Evolutionary conservation across 371 early-diverging fungal species (phyloP).

Genomic region (Chytridiales sp.): DNA sequence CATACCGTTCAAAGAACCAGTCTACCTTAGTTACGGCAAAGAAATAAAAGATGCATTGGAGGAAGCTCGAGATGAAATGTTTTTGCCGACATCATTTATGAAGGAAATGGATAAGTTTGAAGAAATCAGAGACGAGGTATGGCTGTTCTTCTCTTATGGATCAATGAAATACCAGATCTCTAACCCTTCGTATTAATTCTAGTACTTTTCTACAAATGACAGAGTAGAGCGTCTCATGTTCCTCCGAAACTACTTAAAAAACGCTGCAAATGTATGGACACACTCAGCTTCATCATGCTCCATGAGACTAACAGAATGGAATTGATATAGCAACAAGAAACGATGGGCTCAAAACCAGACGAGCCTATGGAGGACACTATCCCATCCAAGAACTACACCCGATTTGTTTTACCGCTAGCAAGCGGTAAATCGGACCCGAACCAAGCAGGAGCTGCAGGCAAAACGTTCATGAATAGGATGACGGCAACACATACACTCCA

Average conservation of each 20-base stretch:
- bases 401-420: conserved; percentile 11
- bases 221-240: conserved; percentile 30
- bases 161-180: background rate
- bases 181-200: background rate
- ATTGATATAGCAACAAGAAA: conserved; percentile 17
- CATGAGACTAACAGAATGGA: background rate
- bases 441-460: background rate
- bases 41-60: conserved; percentile 29
- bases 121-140: conserved; percentile 24
- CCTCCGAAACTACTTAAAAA: conserved; percentile 26
- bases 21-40: conserved; percentile 36
- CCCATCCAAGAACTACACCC: conserved; percentile 20
- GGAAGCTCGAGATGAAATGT: conserved; percentile 17
- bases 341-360: conserved; percentile 12
- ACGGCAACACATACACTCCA: background rate
- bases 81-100: conserved; percentile 21
- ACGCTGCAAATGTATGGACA: conserved; percentile 22
- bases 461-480: background rate
- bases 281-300: background rate
- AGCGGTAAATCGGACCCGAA: background rate
- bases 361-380: background rate
- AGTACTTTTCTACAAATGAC: conserved; percentile 31
- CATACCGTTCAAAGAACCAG: conserved; percentile 31
- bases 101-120: conserved; percentile 23
- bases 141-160: background rate